phyloP scores from a whole-genome alignment of 2,329 filamentous ascomycete species.

The Exutisphaerella laricina region DNA sequence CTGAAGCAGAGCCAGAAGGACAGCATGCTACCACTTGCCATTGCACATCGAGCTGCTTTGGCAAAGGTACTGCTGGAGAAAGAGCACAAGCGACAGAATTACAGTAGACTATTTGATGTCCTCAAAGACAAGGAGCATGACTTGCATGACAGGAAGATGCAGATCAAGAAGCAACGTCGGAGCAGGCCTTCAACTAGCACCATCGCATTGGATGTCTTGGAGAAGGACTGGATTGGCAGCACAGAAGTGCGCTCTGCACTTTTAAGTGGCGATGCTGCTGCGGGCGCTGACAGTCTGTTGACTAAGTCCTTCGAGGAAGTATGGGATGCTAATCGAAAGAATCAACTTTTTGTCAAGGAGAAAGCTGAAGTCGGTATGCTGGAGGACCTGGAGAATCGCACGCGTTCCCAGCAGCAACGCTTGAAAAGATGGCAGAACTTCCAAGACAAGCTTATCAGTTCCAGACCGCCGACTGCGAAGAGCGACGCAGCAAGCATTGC shows the following conservation, averaged over 20 bases:
- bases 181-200: conserved; percentile 24
- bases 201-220: conserved; percentile 53
- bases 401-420: conserved; percentile 61
- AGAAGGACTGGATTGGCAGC: conserved; percentile 73
- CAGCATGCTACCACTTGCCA: conserved; percentile 57
- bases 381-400: conserved; percentile 64
- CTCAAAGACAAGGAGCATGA: conserved; percentile 36
- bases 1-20: conserved; percentile 32
- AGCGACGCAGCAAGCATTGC: conserved; percentile 7
- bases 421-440: conserved; percentile 71
- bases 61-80: conserved; percentile 55
- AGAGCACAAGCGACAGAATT: conserved; percentile 53
- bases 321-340: conserved; percentile 57
- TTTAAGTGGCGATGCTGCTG: conserved; percentile 58
- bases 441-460: conserved; percentile 36
- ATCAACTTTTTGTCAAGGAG: conserved; percentile 42
- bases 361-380: conserved; percentile 51
- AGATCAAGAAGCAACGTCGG: conserved; percentile 17
- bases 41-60: conserved; percentile 68
- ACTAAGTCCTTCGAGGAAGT: conserved; percentile 59
- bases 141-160: conserved; percentile 49
- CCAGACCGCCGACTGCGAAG: conserved; percentile 13
- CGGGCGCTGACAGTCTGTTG: conserved; percentile 58
- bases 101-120: conserved; percentile 58
- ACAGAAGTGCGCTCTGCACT: conserved; percentile 68